Percentiles rank a stretch among this genome's conserved stretches.
Conservation (phyloP, 2,329 filamentous ascomycete species). For the Xylaria arbuscula region DNA sequence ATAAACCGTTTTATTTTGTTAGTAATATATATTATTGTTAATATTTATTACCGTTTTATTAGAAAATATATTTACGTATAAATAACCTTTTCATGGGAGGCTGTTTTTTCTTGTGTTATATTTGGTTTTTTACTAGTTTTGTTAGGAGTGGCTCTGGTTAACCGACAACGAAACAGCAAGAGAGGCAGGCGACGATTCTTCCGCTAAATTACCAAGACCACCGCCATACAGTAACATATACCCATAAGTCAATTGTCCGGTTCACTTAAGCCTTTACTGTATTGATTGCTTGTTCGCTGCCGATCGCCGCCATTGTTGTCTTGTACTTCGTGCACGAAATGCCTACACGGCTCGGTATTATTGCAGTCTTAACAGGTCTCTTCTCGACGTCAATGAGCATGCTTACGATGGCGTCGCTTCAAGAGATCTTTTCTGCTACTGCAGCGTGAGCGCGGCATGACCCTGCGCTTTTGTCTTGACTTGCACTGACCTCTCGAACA, state of each 20-base stretch:
- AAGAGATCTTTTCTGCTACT: slow-evolving; percentile 35
- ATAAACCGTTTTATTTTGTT: slow-evolving; percentile 35
- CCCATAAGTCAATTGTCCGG: slow-evolving; percentile 26
- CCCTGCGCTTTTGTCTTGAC: background rate
- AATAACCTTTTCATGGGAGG: background rate
- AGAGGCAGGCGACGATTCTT: slow-evolving; percentile 9
- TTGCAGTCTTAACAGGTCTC: slow-evolving; percentile 29
- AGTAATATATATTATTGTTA: slow-evolving; percentile 31
- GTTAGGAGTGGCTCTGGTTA: background rate
- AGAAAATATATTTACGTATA: slow-evolving; percentile 32
- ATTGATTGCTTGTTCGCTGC: slow-evolving; percentile 30
- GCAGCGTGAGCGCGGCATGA: slow-evolving; percentile 27
- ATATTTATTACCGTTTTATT: slow-evolving; percentile 31
- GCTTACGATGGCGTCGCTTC: slow-evolving; percentile 34
- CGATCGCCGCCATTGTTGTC: slow-evolving; percentile 31
- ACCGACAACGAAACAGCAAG: background rate
- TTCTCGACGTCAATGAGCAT: slow-evolving; percentile 36
- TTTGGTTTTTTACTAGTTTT: background rate
- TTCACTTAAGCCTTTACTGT: slow-evolving; percentile 34
- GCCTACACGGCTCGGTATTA: slow-evolving; percentile 24
- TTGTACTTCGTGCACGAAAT: slow-evolving; percentile 27
- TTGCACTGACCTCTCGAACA: slow-evolving; percentile 9
- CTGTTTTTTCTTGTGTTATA: background rate
- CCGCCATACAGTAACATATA: slow-evolving; percentile 34
- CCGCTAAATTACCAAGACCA: slow-evolving; percentile 29